These are phyloP conservation scores for Aspergillus costaricaensis DNA, from an alignment of 2,329 filamentous ascomycete genomes.

Conservation along the genomic window DNA sequence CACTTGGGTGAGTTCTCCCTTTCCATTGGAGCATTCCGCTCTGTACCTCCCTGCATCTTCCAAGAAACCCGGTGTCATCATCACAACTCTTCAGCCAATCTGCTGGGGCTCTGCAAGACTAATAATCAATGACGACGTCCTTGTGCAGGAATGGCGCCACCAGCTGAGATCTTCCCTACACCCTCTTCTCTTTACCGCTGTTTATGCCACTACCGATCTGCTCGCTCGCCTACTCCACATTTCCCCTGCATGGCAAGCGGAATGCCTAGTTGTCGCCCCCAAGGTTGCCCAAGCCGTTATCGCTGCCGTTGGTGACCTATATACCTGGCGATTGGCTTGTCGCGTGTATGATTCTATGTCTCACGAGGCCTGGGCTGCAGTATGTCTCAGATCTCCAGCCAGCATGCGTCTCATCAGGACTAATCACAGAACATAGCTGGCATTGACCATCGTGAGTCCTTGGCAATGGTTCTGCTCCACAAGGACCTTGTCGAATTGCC, in stretches of 20 bases:
- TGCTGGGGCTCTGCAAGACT: neutral
- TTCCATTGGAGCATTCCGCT: neutral
- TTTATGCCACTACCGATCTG: conserved; percentile 66
- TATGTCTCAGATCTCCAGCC: conserved; percentile 42
- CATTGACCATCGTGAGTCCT: conserved; percentile 72
- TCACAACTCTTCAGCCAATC: neutral
- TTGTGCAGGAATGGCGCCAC: conserved; percentile 80
- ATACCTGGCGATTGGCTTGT: conserved; percentile 79
- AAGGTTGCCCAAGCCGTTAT: conserved; percentile 74
- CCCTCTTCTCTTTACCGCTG: conserved; percentile 77
- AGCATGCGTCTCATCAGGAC: neutral
- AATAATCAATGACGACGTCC: conserved; percentile 10
- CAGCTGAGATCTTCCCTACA: conserved; percentile 88
- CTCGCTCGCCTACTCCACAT: conserved; percentile 58
- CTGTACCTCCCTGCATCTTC: neutral
- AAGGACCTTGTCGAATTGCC: conserved; percentile 87
- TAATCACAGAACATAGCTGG: conserved; percentile 55
- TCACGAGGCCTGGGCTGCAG: conserved; percentile 67
- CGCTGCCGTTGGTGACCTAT: conserved; percentile 79
- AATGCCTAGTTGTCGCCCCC: conserved; percentile 71
- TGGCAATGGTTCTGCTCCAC: conserved; percentile 98
- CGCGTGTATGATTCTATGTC: conserved; percentile 68
- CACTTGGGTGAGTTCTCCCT: conserved; percentile 73
- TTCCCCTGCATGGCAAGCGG: conserved; percentile 59
- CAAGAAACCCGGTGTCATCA: neutral